Percentiles rank a stretch among this genome's conserved stretches.
These are phyloP conservation scores for Diplotaxis tenuifolia DNA, from an alignment of 345 rosid species.

Conservation along the genomic window DNA sequence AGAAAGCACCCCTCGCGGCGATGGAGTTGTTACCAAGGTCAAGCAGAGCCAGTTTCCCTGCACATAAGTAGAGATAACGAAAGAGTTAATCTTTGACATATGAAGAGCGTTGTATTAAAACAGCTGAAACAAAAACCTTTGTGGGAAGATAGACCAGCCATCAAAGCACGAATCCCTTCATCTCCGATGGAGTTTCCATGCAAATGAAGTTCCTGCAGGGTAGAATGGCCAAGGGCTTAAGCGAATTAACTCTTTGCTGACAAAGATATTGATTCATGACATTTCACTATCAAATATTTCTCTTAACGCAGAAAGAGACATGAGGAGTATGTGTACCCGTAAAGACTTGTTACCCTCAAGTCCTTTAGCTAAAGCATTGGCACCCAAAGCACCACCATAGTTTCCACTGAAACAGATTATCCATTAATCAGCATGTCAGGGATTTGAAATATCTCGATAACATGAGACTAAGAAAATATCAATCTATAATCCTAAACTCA, in stretches of 20 bases:
- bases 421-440: conserved; percentile 9
- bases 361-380: conserved; percentile 92
- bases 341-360: conserved; percentile 83
- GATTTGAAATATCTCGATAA: conserved; percentile 1
- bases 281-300: not conserved
- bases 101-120: not conserved
- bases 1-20: conserved; percentile 73
- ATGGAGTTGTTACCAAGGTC: conserved; percentile 96
- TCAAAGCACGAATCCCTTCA: conserved; percentile 82
- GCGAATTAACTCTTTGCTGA: not conserved
- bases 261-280: not conserved
- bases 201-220: conserved; percentile 80
- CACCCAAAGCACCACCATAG: conserved; percentile 95
- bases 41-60: conserved; percentile 65
- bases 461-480: conserved; percentile 9
- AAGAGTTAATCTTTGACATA: not conserved
- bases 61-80: conserved; percentile 25
- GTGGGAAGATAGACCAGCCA: conserved; percentile 80
- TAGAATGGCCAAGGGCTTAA: conserved; percentile 14
- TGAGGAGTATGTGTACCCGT: conserved; percentile 48
- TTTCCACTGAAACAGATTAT: conserved; percentile 62
- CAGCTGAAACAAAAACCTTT: conserved; percentile 54
- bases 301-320: conserved; percentile 2
- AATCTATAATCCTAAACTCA: conserved; percentile 41
- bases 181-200: conserved; percentile 96